Percentiles rank a stretch among this genome's conserved stretches.
Conservation (phyloP, 257 asterid genomes). For the Lithospermum erythrorhizon region DNA sequence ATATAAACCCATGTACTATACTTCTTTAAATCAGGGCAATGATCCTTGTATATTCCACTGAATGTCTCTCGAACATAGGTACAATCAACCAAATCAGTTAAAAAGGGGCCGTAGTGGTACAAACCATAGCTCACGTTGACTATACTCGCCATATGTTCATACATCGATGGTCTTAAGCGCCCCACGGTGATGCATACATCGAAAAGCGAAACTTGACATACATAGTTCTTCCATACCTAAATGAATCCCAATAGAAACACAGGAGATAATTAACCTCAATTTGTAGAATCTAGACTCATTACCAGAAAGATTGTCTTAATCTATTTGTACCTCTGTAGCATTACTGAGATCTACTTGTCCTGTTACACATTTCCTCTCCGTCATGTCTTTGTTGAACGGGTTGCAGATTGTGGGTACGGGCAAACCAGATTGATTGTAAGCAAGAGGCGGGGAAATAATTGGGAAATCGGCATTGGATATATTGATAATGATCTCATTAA, state of each 20-base stretch:
- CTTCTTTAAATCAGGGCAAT: conserved; percentile 51
- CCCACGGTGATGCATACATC: conserved; percentile 62
- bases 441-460: conserved; percentile 23
- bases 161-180: conserved; percentile 68
- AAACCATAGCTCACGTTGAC: conserved; percentile 70
- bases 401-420: conserved; percentile 82
- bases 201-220: conserved; percentile 50
- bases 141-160: conserved; percentile 52
- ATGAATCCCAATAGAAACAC: background rate
- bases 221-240: conserved; percentile 71
- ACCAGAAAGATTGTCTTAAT: background rate
- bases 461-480: conserved; percentile 46
- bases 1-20: conserved; percentile 61
- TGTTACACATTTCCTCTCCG: conserved; percentile 36
- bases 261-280: background rate
- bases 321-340: conserved; percentile 51
- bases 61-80: conserved; percentile 68
- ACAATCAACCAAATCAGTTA: conserved; percentile 62
- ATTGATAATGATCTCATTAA: conserved; percentile 49
- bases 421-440: conserved; percentile 93
- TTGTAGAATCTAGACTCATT: no score
- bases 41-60: conserved; percentile 34
- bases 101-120: conserved; percentile 59
- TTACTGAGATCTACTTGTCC: conserved; percentile 62
- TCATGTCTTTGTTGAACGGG: conserved; percentile 61